phyloP scores from a whole-genome alignment of 179 eudicot species.

The Silene noctiflora region DNA sequence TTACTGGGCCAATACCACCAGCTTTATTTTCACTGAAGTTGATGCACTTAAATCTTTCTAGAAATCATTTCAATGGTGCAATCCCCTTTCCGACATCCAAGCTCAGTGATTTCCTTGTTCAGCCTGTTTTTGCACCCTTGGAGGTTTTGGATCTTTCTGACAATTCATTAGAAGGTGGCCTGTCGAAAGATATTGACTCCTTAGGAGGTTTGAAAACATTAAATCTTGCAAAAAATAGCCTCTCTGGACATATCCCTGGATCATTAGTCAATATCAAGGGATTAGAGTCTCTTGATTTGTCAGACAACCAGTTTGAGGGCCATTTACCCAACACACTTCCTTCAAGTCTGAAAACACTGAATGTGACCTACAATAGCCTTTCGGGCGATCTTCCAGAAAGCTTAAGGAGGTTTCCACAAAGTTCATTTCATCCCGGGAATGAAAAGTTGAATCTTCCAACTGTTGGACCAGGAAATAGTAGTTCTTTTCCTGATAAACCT shows the following conservation, averaged over 20 bases:
- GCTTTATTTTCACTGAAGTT: slow-evolving; percentile 59
- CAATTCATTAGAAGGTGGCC: slow-evolving; percentile 54
- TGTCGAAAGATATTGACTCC: slow-evolving; percentile 54
- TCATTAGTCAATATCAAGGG: slow-evolving; percentile 52
- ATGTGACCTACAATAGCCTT: slow-evolving; percentile 63
- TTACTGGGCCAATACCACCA: slow-evolving; percentile 67
- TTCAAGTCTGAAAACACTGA: slow-evolving; percentile 46
- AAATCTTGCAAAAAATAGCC: slow-evolving; percentile 62
- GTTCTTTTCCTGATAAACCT: slow-evolving; percentile 19
- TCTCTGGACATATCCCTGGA: slow-evolving; percentile 68
- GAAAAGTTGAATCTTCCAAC: slow-evolving; percentile 36
- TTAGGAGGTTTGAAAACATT: slow-evolving; percentile 54
- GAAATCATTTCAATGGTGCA: slow-evolving; percentile 55
- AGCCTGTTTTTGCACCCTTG: slow-evolving; percentile 53
- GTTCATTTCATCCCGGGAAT: slow-evolving; percentile 83
- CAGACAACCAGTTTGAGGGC: slow-evolving; percentile 60
- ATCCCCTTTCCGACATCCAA: slow-evolving; percentile 63
- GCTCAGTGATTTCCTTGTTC: slow-evolving; percentile 44
- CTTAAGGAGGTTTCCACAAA: slow-evolving; percentile 46
- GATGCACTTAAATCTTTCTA: slow-evolving; percentile 62
- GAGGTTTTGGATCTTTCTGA: slow-evolving; percentile 81
- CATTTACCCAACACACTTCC: slow-evolving; percentile 65
- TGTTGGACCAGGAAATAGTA: slow-evolving; percentile 18
- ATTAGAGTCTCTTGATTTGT: slow-evolving; percentile 70
- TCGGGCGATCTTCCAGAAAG: slow-evolving; percentile 64